A percentile compares a stretch with the other conserved stretches of the same genome.
phyloP scores from a whole-genome alignment of 1,139 yeast genomes.

The Blastobotrys raffinosifermentans region DNA sequence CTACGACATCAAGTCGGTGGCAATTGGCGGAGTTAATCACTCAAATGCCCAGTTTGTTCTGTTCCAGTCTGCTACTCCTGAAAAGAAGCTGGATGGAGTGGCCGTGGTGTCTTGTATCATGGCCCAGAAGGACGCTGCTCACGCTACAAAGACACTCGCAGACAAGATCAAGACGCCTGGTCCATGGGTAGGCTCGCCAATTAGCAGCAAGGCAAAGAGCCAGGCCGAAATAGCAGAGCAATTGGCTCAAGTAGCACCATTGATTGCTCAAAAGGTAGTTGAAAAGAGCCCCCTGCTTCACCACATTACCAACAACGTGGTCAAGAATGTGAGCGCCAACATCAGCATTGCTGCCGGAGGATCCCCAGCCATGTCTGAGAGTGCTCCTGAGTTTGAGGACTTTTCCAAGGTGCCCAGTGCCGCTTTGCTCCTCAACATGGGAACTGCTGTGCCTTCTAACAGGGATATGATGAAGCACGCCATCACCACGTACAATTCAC shows the following conservation, averaged over 20 bases:
- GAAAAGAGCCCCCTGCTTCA: constrained; percentile 58
- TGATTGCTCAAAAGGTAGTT: constrained; percentile 18
- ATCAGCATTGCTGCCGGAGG: constrained; percentile 83
- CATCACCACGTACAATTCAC: constrained; percentile 49
- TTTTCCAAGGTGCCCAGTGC: constrained; percentile 51
- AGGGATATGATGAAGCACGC: constrained; percentile 49
- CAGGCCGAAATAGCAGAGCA: constrained; percentile 3
- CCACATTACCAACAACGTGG: constrained; percentile 88
- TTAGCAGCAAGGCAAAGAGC: constrained; percentile 14
- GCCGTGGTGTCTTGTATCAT: constrained; percentile 85
- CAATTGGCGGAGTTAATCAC: constrained; percentile 82
- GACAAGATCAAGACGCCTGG: constrained; percentile 18
- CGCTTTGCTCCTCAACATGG: constrained; percentile 66
- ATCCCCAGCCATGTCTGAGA: constrained; percentile 90
- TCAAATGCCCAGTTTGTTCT: constrained; percentile 54
- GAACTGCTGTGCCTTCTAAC: constrained; percentile 52
- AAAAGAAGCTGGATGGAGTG: constrained; percentile 55
- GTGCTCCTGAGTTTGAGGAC: constrained; percentile 60
- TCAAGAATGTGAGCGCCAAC: constrained; percentile 82
- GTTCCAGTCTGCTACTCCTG: constrained; percentile 42
- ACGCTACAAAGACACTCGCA: constrained; percentile 42
- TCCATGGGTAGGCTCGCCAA: constrained; percentile 15
- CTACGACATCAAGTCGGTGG: constrained; percentile 48
- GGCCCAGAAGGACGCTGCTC: constrained; percentile 56
- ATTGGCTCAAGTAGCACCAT: constrained; percentile 13